A percentile compares a stretch with the other conserved stretches of the same genome.
These are phyloP conservation scores for Clavariopsis aquatica DNA, from an alignment of 495 filamentous ascomycete genomes.

Conservation along the genomic window DNA sequence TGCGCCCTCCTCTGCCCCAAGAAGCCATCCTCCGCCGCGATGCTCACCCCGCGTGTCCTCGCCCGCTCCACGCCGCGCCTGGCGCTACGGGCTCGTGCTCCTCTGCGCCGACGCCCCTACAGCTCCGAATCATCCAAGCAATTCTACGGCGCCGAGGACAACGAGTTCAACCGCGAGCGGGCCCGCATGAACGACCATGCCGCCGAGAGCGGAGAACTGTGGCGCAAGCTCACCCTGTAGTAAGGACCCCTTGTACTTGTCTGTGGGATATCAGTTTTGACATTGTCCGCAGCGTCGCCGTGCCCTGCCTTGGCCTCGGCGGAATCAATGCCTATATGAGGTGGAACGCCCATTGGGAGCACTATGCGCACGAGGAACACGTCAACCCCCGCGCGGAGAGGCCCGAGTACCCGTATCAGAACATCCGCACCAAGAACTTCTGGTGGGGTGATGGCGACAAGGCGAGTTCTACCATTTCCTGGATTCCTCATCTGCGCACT, in stretches of 20 bases:
- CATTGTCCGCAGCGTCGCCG: slow-evolving; percentile 55
- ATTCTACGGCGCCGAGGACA: slow-evolving; percentile 63
- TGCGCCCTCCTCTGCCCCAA: slow-evolving; percentile 29
- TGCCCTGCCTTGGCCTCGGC: slow-evolving; percentile 68
- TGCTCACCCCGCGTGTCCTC: slow-evolving; percentile 65
- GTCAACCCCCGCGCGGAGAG: slow-evolving; percentile 82
- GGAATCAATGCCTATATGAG: slow-evolving; percentile 77
- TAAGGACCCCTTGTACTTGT: slow-evolving; percentile 50
- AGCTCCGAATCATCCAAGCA: slow-evolving; percentile 52
- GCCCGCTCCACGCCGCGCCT: slow-evolving; percentile 62
- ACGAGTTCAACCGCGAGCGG: slow-evolving; percentile 86
- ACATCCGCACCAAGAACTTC: slow-evolving; percentile 87
- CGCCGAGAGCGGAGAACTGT: slow-evolving; percentile 79
- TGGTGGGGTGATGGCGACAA: slow-evolving; percentile 90
- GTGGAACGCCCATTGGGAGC: slow-evolving; percentile 93
- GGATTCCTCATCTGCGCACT: background rate
- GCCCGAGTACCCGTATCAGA: slow-evolving; percentile 88
- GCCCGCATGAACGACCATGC: slow-evolving; percentile 83
- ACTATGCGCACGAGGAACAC: slow-evolving; percentile 77
- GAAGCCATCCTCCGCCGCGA: slow-evolving; percentile 45
- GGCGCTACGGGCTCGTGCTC: slow-evolving; percentile 55
- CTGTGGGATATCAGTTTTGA: slow-evolving; percentile 22
- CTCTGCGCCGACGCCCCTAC: slow-evolving; percentile 68
- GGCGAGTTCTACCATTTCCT: slow-evolving; percentile 48
- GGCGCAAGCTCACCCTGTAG: slow-evolving; percentile 91